These are phyloP conservation scores for Venturia pyrina DNA, from an alignment of 2,329 filamentous ascomycete genomes.

Conservation along the genomic window DNA sequence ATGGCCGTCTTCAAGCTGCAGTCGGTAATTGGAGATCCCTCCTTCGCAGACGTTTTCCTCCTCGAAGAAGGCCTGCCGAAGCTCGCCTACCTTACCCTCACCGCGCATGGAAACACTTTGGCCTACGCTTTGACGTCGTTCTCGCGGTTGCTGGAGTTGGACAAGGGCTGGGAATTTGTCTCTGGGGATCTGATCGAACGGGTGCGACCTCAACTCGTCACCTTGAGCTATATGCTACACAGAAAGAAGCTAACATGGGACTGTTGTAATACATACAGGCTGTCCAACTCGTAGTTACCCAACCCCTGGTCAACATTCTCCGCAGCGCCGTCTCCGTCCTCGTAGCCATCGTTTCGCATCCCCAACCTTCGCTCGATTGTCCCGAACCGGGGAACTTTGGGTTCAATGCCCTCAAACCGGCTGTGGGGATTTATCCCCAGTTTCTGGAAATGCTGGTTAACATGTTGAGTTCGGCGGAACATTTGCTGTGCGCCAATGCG, in stretches of 20 bases:
- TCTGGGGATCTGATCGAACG: conserved; percentile 60
- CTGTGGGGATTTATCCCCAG: conserved; percentile 80
- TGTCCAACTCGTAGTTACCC: conserved; percentile 86
- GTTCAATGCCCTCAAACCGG: conserved; percentile 84
- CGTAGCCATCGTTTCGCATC: conserved; percentile 83
- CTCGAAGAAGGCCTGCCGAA: conserved; percentile 75
- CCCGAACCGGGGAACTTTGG: conserved; percentile 60
- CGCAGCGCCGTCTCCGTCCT: conserved; percentile 94
- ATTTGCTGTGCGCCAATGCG: conserved; percentile 89
- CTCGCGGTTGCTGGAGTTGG: conserved; percentile 78
- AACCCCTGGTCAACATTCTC: conserved; percentile 94
- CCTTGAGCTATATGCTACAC: not conserved
- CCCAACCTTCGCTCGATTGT: conserved; percentile 41
- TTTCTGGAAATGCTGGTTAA: conserved; percentile 92
- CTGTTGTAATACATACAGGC: conserved; percentile 37
- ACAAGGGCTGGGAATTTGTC: conserved; percentile 94
- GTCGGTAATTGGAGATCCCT: conserved; percentile 85
- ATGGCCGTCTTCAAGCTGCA: conserved; percentile 99
- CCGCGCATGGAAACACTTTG: conserved; percentile 82
- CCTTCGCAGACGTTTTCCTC: conserved; percentile 95
- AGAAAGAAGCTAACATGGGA: not conserved
- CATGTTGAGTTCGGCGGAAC: conserved; percentile 85
- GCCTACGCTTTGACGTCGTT: conserved; percentile 91
- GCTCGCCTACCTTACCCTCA: conserved; percentile 73
- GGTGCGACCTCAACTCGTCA: conserved; percentile 32